Evolutionary conservation across 306 rosid species (phyloP), one percentile per base, ranked within the genome.

Genomic region (Phaseolus lunatus): DNA sequence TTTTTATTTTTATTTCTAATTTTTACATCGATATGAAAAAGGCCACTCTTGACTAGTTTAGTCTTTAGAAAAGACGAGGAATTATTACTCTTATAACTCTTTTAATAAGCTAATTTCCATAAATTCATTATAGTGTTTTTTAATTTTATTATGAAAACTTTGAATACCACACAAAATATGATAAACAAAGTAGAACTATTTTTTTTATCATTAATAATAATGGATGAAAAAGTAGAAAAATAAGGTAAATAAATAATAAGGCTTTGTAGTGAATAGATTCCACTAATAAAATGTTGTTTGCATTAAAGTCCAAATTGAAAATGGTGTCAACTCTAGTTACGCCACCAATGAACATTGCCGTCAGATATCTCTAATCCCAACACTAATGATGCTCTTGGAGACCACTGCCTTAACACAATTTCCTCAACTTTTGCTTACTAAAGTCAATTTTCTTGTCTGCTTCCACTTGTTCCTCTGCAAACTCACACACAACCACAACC

Each of bases 401-500:
- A 59, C 67, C 67, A 59, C 6, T 59, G 67, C 43, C 22, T 58
- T 1, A 14, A 58, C 39, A 58, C 65, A 26, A 58, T 20, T 26
- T 58, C 37, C 19, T 59, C 5, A 27, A 27, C 22, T 59, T 59
- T 59, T 59, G 2, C 0, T 29, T 43, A 27, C 67, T 27, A 29
- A 59, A 59, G 67, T 59, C 67, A 59, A 59, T 1, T 27, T 57
- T 15, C 67, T 59, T 59, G 67, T 59, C 67, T 58, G 20, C 41
- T 59, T 59, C 43, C 22, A 27, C 43, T 59, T 59, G 41, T 59
- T 59, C 41, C 2, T 27, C 19, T 11, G 11, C 61, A 49, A 47
- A 15, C 39, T 11, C 63, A 23, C 48, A 43, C 48, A 43, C 48
- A 43, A 43, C 48, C 48, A 43, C 37, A 14, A 26, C 67, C 43